These are phyloP conservation scores for Bjerkandera adusta DNA, from an alignment of 1,284 basidiomycete genomes.

Conservation along the genomic window DNA sequence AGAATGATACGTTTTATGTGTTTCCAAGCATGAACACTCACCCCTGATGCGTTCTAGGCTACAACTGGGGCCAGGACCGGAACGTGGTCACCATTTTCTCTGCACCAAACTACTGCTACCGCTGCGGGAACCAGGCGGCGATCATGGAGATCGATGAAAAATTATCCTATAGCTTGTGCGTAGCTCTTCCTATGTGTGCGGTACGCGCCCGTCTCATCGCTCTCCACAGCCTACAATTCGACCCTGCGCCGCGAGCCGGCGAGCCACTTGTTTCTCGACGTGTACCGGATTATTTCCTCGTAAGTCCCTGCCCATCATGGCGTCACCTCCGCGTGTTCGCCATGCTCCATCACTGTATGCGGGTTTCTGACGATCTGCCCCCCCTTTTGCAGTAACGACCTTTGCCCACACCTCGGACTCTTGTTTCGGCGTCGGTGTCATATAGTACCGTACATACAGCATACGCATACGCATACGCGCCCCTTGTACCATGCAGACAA, in stretches of 20 bases:
- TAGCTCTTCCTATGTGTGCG: slow-evolving; percentile 22
- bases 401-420: slow-evolving; percentile 19
- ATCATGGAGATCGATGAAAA: slow-evolving; percentile 99
- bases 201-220: slow-evolving; percentile 5
- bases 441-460: slow-evolving; percentile 32
- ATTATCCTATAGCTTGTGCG: slow-evolving; percentile 90
- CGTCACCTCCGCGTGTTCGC: not conserved
- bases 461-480: slow-evolving; percentile 26
- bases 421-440: slow-evolving; percentile 18
- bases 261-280: slow-evolving; percentile 97
- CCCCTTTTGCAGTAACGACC: slow-evolving; percentile 22
- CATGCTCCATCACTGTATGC: not conserved
- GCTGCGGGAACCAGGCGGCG: slow-evolving; percentile 98
- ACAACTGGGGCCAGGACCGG: slow-evolving; percentile 98
- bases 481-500: slow-evolving; percentile 27
- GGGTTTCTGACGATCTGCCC: slow-evolving; percentile 1
- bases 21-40: slow-evolving; percentile 2
- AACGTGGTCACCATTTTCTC: slow-evolving; percentile 99
- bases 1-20: slow-evolving; percentile 25
- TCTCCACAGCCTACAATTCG: slow-evolving; percentile 88
- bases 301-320: slow-evolving; percentile 35
- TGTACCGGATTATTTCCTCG: slow-evolving; percentile 97
- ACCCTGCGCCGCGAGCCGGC: slow-evolving; percentile 96
- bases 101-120: slow-evolving; percentile 98
- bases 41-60: slow-evolving; percentile 44